Base-by-base conservation (phyloP, 192 early-diverging fungal genomes). In the Backusella mclennaniae region DNA sequence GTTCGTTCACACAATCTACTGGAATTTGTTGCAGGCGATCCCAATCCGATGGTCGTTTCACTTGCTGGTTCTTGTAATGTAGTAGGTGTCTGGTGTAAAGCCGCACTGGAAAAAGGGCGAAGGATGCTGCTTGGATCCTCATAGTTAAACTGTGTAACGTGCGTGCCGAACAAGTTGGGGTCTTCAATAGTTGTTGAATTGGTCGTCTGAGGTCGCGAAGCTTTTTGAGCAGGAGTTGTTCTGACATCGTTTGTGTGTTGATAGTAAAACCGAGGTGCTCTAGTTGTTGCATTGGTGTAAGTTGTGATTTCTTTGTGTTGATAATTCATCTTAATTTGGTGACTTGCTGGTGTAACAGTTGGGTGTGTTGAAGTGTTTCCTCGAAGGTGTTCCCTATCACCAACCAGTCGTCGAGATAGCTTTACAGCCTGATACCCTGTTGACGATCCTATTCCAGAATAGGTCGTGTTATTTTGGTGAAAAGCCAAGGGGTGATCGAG, bases 71-170 rank as follows among this genome's bases (percentile, higher is more conserved):
- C 77, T 79, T 84, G 49, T 75, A 42, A 0, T 42, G 14, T 0
- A 84, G 33, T 6, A 84, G 83, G 19, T 66, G n/a, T 9, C 70
- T 71, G 4, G 79, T 77, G 46, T 77, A 79, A 4, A 84, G 53
- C 0, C 77, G 56, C 1, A 76, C 80, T 41, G 78, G 78, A 31
- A 84, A 69, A 0, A 84, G 52, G 0, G 80, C 78, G 35, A 75
- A 39, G 12, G 83, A 81, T 0, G 76, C 79, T 35, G 83, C 78
- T 52, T 78, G 67, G 6, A 80, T 71, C 35, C 77, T 67, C 46
- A 79, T 76, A 2, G 72, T 68, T 14, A 80, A 63, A 31, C 19
- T 75, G 44, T 67, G 74, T 0, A 84, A 14, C 6, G 2, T 46
- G 2, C 74, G 36, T 0, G 82, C 29, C 6, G 71, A 68, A 35